Conservation (phyloP, 148 eudicot genomes). For the Chenopodium berlandieri region DNA sequence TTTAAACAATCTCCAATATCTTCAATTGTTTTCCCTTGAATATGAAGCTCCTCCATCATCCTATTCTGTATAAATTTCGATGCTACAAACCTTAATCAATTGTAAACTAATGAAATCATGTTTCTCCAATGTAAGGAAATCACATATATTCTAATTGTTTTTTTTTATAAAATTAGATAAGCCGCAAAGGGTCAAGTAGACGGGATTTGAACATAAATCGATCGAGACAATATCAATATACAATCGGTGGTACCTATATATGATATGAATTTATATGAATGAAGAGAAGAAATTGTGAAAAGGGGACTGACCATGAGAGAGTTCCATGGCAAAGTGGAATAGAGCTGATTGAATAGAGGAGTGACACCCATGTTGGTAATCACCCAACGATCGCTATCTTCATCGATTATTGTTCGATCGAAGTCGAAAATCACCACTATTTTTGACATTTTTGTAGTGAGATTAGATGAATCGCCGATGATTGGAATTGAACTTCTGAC, state of each 20-base stretch:
- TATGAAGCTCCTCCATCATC: slow-evolving; percentile 78
- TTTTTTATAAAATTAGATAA: too few relatives aligned
- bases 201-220: not conserved
- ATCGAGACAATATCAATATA: not conserved
- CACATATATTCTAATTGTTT: too few relatives aligned
- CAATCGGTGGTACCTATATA: not conserved
- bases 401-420: slow-evolving; percentile 70
- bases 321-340: slow-evolving; percentile 59
- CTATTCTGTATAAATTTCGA: slow-evolving; percentile 43
- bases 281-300: not conserved
- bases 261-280: too few relatives aligned
- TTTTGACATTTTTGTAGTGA: slow-evolving; percentile 9
- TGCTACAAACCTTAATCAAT: slow-evolving; percentile 2
- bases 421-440: slow-evolving; percentile 62
- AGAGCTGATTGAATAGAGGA: slow-evolving; percentile 49
- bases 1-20: slow-evolving; percentile 71
- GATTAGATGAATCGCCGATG: not conserved
- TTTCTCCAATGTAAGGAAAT: not conserved
- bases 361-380: slow-evolving; percentile 54
- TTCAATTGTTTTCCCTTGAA: slow-evolving; percentile 57
- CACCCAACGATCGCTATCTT: slow-evolving; percentile 78
- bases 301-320: slow-evolving; percentile 63
- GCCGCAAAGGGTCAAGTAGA: not conserved
- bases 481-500: not conserved
- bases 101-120: not conserved